These are phyloP conservation scores for Pseudocercospora vitis DNA, from an alignment of 2,329 filamentous ascomycete species.

Conservation along the genomic window DNA sequence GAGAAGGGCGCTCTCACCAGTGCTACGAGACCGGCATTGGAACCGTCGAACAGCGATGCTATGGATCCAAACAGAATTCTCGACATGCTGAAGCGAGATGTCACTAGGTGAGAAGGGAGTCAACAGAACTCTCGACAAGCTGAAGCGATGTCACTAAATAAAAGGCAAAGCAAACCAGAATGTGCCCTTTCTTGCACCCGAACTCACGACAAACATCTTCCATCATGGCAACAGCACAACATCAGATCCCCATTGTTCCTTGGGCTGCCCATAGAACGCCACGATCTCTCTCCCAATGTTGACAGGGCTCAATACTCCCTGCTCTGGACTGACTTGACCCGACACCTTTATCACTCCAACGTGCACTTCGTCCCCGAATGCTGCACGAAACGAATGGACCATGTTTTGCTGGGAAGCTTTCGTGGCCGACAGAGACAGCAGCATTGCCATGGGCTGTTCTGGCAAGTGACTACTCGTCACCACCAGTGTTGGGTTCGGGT, in stretches of 20 bases:
- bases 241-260: constrained; percentile 10
- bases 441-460: constrained; percentile 9
- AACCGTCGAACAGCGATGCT: neutral
- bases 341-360: constrained; percentile 16
- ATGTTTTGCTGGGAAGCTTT: constrained; percentile 21
- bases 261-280: constrained; percentile 10
- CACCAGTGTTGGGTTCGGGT: constrained; percentile 4
- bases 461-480: constrained; percentile 19
- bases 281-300: constrained; percentile 14
- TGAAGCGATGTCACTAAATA: too few species aligned
- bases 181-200: neutral
- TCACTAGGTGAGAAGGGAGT: constrained; percentile 26
- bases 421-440: constrained; percentile 15
- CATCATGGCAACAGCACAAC: constrained; percentile 9
- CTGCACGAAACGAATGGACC: constrained; percentile 11
- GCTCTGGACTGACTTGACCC: constrained; percentile 8
- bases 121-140: neutral
- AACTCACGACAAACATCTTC: too few species aligned
- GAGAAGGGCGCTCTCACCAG: constrained; percentile 12
- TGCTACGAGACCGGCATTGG: constrained; percentile 2
- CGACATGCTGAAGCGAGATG: constrained; percentile 47
- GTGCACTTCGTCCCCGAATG: constrained; percentile 15
- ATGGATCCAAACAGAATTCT: constrained; percentile 45
- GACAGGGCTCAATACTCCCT: constrained; percentile 9
- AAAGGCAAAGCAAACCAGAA: too few species aligned